Conservation (phyloP, 768 basidiomycete genomes). For the Crepidotus variabilis region DNA sequence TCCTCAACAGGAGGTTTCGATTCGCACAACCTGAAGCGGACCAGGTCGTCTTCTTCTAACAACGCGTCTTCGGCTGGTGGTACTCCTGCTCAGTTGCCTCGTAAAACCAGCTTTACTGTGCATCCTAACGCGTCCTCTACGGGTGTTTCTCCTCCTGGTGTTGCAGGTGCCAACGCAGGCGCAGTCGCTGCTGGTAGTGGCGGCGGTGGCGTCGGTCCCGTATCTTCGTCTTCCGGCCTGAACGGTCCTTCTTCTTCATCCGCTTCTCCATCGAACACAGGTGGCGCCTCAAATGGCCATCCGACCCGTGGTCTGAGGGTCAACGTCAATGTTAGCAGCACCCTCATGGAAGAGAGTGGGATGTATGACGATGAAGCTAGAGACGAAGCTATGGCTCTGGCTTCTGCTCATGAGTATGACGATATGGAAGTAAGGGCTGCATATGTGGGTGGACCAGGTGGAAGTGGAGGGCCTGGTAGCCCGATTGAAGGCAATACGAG, state of each 20-base stretch:
- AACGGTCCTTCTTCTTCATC: slow-evolving; percentile 2
- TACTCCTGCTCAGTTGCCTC: slow-evolving; percentile 52
- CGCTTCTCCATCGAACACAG: slow-evolving; percentile 4
- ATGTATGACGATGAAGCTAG: slow-evolving; percentile 38
- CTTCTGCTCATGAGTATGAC: slow-evolving; percentile 41
- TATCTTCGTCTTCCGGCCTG: not conserved
- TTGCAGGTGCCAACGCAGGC: slow-evolving; percentile 4
- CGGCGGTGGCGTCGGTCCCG: not conserved
- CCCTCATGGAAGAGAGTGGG: slow-evolving; percentile 34
- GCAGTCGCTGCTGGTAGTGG: not conserved
- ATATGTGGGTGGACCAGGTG: slow-evolving; percentile 24
- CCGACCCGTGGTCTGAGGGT: slow-evolving; percentile 7
- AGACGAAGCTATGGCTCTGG: slow-evolving; percentile 33
- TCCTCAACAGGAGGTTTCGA: slow-evolving; percentile 5
- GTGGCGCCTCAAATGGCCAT: slow-evolving; percentile 2
- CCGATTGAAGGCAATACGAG: slow-evolving; percentile 48
- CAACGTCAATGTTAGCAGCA: slow-evolving; percentile 20
- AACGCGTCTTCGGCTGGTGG: slow-evolving; percentile 1
- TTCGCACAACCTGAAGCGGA: not conserved
- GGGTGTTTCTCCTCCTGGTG: slow-evolving; percentile 15
- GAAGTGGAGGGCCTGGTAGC: slow-evolving; percentile 32
- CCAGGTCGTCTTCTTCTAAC: not conserved
- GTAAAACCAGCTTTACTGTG: slow-evolving; percentile 65
- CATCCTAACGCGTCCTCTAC: slow-evolving; percentile 34
- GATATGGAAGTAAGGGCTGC: slow-evolving; percentile 49